Evolutionary conservation across 1,284 basidiomycete species (phyloP).

Genomic region (Apiotrichum sp.): DNA sequence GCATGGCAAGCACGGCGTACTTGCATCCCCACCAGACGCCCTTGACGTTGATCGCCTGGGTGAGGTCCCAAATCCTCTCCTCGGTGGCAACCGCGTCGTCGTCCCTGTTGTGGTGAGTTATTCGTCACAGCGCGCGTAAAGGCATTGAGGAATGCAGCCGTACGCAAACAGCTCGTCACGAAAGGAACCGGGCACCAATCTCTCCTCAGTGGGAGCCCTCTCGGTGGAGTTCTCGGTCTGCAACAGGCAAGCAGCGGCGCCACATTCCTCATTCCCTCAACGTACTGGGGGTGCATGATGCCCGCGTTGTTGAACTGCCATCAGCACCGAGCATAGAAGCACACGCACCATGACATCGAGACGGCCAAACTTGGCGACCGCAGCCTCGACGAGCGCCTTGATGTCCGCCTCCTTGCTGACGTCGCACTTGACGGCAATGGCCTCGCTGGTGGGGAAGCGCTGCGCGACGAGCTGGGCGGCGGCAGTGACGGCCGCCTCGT

Average conservation of each 20-base stretch:
- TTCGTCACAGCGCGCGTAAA: neutral
- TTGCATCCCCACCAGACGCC: constrained; percentile 99
- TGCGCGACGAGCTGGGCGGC: constrained; percentile 61
- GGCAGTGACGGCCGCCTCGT: constrained; percentile 66
- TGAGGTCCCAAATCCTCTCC: constrained; percentile 91
- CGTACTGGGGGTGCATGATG: constrained; percentile 76
- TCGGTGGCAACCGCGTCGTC: constrained; percentile 93
- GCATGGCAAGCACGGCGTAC: constrained; percentile 92
- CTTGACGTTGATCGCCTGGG: constrained; percentile 91
- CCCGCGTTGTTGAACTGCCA: constrained; percentile 79
- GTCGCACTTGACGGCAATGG: constrained; percentile 70
- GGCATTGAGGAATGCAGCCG: no score
- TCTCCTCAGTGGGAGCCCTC: no score
- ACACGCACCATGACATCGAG: constrained; percentile 79
- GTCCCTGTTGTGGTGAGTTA: constrained; percentile 49
- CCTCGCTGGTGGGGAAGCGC: constrained; percentile 63
- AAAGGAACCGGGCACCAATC: no score
- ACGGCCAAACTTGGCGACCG: constrained; percentile 77
- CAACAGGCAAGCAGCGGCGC: no score
- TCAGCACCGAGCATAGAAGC: neutral
- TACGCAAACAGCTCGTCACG: no score
- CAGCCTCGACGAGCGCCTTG: constrained; percentile 69
- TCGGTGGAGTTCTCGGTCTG: no score
- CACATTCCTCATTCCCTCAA: neutral
- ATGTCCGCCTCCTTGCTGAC: constrained; percentile 83